phyloP scores from a whole-genome alignment of 2,329 filamentous ascomycete genomes.

The Delphinella strobiligena region DNA sequence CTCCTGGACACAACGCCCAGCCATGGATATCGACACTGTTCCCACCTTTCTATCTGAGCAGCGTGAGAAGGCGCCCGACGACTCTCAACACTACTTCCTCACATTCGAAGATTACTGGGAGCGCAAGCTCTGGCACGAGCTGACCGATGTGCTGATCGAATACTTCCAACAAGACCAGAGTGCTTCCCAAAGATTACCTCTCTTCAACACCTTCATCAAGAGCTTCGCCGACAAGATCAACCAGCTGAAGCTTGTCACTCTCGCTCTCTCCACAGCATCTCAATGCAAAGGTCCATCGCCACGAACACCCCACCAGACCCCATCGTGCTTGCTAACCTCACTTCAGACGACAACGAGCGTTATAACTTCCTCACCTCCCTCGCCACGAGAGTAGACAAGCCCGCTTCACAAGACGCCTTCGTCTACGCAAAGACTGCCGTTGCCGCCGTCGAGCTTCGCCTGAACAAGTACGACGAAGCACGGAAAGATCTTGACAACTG shows the following conservation, averaged over 20 bases:
- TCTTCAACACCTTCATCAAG: constrained; percentile 91
- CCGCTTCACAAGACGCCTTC: constrained; percentile 86
- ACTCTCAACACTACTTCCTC: constrained; percentile 78
- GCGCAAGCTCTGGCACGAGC: constrained; percentile 97
- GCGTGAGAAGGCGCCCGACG: constrained; percentile 75
- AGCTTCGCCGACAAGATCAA: constrained; percentile 99
- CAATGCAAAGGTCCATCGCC: constrained; percentile 58
- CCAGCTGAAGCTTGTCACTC: constrained; percentile 87
- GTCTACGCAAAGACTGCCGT: constrained; percentile 89
- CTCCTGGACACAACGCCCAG: background rate
- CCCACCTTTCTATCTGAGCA: constrained; percentile 85
- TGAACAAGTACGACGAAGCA: constrained; percentile 69
- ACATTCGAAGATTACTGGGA: constrained; percentile 96
- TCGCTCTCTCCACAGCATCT: constrained; percentile 76
- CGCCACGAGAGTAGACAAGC: constrained; percentile 79
- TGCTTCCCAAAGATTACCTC: constrained; percentile 68
- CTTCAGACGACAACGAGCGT: constrained; percentile 70
- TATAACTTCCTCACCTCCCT: constrained; percentile 74
- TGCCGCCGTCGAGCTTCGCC: constrained; percentile 71
- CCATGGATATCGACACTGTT: constrained; percentile 78
- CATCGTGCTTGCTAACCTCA: constrained; percentile 17
- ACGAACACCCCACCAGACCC: background rate
- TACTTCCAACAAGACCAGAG: constrained; percentile 81
- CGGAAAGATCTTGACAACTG: constrained; percentile 78
- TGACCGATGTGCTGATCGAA: constrained; percentile 75